Conservation (phyloP, 164 flowering plant species). For the Saururus chinensis region DNA sequence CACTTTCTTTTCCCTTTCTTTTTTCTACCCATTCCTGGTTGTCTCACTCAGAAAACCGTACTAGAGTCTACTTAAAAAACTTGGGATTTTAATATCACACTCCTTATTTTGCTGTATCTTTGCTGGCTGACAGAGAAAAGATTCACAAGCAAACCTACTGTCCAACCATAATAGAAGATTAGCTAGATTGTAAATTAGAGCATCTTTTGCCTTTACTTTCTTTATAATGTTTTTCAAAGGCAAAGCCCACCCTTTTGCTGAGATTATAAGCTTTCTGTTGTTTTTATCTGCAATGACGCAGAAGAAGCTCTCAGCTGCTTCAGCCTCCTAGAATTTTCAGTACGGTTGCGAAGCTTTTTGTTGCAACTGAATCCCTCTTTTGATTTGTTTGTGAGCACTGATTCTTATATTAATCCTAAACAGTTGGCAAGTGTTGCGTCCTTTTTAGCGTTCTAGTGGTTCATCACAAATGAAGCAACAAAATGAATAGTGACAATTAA, state of each 20-base stretch:
- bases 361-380: background rate
- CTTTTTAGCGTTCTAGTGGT: background rate
- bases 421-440: background rate
- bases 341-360: conserved; percentile 4
- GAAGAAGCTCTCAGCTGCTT: background rate
- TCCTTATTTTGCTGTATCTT: background rate
- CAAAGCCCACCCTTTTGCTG: background rate
- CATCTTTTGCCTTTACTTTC: background rate
- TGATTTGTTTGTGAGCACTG: background rate
- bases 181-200: background rate
- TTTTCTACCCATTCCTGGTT: background rate
- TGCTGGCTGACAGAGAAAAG: background rate
- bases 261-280: background rate
- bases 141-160: background rate
- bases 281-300: background rate
- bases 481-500: background rate
- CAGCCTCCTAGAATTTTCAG: conserved; percentile 5
- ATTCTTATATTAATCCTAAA: background rate
- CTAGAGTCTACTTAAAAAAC: background rate
- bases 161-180: background rate
- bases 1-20: background rate
- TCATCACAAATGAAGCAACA: background rate
- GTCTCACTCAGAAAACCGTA: background rate
- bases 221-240: background rate
- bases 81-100: background rate